Evolutionary conservation across 306 rosid species (phyloP).

Genomic region (Canavalia gladiata): DNA sequence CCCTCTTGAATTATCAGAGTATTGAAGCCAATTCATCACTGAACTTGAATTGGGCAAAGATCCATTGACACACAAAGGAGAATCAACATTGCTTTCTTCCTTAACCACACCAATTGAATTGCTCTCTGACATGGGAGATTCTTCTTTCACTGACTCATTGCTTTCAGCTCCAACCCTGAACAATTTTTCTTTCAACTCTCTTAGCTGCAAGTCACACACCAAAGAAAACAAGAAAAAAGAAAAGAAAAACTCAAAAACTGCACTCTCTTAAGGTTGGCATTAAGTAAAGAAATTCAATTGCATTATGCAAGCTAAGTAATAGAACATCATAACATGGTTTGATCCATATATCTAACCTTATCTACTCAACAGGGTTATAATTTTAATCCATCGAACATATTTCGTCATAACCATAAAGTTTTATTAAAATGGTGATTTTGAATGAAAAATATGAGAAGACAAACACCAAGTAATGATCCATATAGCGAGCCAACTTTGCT

Average conservation of each 20-base stretch:
- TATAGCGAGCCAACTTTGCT: background rate
- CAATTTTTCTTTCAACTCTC: conserved; percentile 59
- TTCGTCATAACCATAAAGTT: too few species aligned
- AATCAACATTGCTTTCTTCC: conserved; percentile 61
- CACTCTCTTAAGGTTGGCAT: background rate
- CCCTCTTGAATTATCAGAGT: conserved; percentile 56
- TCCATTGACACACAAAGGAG: conserved; percentile 52
- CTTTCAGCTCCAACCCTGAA: conserved; percentile 45
- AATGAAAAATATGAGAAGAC: too few species aligned
- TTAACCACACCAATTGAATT: conserved; percentile 54
- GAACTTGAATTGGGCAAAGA: conserved; percentile 52
- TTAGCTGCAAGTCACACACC: conserved; percentile 55
- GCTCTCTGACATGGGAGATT: conserved; percentile 55
- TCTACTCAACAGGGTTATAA: too few species aligned
- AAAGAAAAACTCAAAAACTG: background rate
- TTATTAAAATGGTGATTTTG: too few species aligned
- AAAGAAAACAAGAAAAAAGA: background rate
- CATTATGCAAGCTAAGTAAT: too few species aligned
- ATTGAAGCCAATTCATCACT: conserved; percentile 54
- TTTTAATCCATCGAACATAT: too few species aligned
- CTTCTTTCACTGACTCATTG: conserved; percentile 49
- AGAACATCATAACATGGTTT: too few species aligned
- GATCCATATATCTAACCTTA: too few species aligned
- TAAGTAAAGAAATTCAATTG: background rate
- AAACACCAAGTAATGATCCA: background rate